Percentiles rank a stretch among this genome's conserved stretches.
Conservation (phyloP, 176 grass and related monocot species). For the Carex myosuroides region DNA sequence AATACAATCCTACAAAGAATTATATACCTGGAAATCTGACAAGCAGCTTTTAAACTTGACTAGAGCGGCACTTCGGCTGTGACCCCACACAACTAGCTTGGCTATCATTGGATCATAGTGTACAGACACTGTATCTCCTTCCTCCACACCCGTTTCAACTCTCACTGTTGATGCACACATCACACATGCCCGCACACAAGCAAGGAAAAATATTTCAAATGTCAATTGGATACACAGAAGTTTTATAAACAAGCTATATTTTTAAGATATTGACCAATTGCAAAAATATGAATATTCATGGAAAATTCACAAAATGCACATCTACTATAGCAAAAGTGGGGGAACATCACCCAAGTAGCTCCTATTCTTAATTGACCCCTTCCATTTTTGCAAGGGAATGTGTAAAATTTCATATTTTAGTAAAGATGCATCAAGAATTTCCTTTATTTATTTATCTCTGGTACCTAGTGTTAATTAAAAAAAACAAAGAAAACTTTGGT, state of each 20-base stretch:
- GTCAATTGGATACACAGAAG: background rate
- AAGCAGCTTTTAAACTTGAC: constrained; percentile 83
- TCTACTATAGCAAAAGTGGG: background rate
- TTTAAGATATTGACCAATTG: background rate
- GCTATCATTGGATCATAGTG: constrained; percentile 99
- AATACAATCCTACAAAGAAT: background rate
- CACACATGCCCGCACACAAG: background rate
- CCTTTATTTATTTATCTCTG: background rate
- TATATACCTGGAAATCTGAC: constrained; percentile 68
- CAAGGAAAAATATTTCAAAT: background rate
- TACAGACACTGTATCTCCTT: constrained; percentile 94
- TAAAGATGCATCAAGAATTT: background rate
- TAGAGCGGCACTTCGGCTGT: constrained; percentile 69
- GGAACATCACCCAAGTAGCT: background rate
- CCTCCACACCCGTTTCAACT: constrained; percentile 97
- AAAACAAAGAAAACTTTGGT: background rate
- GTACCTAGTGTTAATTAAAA: background rate
- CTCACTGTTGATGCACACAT: constrained; percentile 53
- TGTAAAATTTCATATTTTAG: background rate
- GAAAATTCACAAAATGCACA: background rate
- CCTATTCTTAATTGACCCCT: background rate
- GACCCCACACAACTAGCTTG: constrained; percentile 95
- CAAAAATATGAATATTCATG: background rate
- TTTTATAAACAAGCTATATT: background rate
- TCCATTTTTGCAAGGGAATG: background rate